These are phyloP conservation scores for Puccinia polysora DNA, from an alignment of 1,284 basidiomycete species.

Conservation along the genomic window DNA sequence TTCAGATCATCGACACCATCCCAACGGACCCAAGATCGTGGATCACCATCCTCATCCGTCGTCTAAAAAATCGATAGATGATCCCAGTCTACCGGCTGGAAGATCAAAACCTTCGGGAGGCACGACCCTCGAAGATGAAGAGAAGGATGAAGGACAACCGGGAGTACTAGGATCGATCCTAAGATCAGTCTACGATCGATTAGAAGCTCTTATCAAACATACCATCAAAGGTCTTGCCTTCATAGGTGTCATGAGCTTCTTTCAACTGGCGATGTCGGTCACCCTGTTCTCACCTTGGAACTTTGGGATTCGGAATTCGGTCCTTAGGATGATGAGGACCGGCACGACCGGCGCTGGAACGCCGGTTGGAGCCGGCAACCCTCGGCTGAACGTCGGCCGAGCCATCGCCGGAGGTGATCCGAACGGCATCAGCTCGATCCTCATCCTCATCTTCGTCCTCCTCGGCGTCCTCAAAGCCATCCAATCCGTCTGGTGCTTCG, in stretches of 20 bases:
- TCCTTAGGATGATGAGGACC: slow-evolving; percentile 27
- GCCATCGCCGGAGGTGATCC: slow-evolving; percentile 10
- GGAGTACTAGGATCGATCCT: background rate
- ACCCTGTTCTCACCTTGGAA: slow-evolving; percentile 37
- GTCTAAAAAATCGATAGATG: too few relatives aligned
- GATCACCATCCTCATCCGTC: too few relatives aligned
- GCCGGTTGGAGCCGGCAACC: too few relatives aligned
- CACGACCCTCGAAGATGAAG: background rate
- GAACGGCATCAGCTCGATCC: slow-evolving; percentile 10
- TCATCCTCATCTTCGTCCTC: slow-evolving; percentile 37
- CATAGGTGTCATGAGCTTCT: slow-evolving; percentile 37
- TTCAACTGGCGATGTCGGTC: slow-evolving; percentile 34
- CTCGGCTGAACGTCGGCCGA: background rate
- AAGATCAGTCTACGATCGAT: background rate
- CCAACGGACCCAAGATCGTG: too few relatives aligned
- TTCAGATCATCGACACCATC: too few relatives aligned
- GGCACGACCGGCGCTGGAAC: background rate
- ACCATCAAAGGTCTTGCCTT: slow-evolving; percentile 33
- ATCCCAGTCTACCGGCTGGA: too few relatives aligned
- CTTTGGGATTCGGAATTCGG: slow-evolving; percentile 30
- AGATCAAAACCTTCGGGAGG: too few relatives aligned
- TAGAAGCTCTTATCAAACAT: slow-evolving; percentile 23
- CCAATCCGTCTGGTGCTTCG: slow-evolving; percentile 36
- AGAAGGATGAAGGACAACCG: background rate
- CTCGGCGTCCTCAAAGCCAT: slow-evolving; percentile 35